Conservation (phyloP, 2,329 filamentous ascomycete species). For the Paecilomyces dactylethromorphus region DNA sequence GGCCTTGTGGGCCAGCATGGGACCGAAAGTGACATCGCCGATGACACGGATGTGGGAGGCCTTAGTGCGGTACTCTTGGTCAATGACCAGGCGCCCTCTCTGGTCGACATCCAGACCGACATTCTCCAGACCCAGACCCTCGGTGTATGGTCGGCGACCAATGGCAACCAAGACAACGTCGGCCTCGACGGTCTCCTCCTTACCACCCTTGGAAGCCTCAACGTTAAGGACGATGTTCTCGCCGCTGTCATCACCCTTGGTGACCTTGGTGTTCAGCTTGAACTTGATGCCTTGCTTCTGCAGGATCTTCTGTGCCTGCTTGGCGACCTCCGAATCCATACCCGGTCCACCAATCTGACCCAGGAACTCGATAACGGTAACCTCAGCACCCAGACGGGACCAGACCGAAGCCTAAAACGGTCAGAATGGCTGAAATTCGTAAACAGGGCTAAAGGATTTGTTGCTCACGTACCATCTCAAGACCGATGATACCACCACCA, state of each 20-base stretch:
- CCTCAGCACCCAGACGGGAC: slow-evolving; percentile 87
- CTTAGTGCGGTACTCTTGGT: slow-evolving; percentile 98
- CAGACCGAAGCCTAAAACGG: slow-evolving; percentile 68
- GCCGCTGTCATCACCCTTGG: slow-evolving; percentile 72
- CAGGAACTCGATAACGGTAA: slow-evolving; percentile 95
- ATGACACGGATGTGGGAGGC: slow-evolving; percentile 94
- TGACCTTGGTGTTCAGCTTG: slow-evolving; percentile 95
- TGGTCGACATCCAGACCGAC: slow-evolving; percentile 72
- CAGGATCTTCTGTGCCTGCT: slow-evolving; percentile 85
- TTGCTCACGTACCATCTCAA: slow-evolving; percentile 70
- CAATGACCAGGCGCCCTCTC: slow-evolving; percentile 89
- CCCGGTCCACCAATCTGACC: slow-evolving; percentile 94
- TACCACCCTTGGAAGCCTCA: slow-evolving; percentile 93
- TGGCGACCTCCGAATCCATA: slow-evolving; percentile 93
- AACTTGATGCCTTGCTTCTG: slow-evolving; percentile 97
- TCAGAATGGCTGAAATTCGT: slow-evolving; percentile 8
- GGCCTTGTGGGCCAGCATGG: slow-evolving; percentile 99
- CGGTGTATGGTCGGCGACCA: slow-evolving; percentile 89
- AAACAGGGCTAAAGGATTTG: not conserved
- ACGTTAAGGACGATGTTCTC: slow-evolving; percentile 74
- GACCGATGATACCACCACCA: slow-evolving; percentile 95
- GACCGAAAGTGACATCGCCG: slow-evolving; percentile 92
- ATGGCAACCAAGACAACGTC: slow-evolving; percentile 97
- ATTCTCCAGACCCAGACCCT: slow-evolving; percentile 87
- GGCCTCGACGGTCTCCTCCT: slow-evolving; percentile 83